Conservation (phyloP, 75 land plant species). For the Cupressus sempervirens region DNA sequence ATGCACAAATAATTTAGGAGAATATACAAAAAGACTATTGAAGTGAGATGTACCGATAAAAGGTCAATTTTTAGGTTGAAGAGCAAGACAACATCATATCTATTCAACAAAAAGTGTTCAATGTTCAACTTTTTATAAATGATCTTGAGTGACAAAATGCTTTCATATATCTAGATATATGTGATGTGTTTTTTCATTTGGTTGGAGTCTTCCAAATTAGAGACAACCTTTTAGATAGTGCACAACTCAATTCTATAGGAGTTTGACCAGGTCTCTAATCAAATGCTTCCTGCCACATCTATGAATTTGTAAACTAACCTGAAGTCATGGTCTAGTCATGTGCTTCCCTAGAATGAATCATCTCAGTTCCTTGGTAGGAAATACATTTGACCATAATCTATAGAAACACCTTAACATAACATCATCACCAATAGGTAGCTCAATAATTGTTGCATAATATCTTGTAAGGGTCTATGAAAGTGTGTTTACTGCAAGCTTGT, state of each 20-base stretch:
- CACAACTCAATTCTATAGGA: conserved; percentile 31
- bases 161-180: no score
- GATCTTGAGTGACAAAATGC: no score
- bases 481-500: conserved; percentile 65
- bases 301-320: conserved; percentile 79
- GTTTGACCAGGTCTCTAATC: conserved; percentile 79
- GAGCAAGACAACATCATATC: no score
- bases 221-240: no score
- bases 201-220: no score
- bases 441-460: conserved; percentile 76
- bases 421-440: conserved; percentile 55
- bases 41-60: no score
- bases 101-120: no score
- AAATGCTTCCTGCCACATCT: conserved; percentile 61
- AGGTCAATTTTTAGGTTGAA: no score
- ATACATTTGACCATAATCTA: conserved; percentile 77
- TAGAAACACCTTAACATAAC: conserved; percentile 63
- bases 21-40: no score
- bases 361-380: conserved; percentile 58
- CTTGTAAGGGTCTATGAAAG: conserved; percentile 73
- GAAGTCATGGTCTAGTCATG: conserved; percentile 78
- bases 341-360: conserved; percentile 49
- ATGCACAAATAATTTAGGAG: no score
- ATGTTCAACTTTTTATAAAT: no score
- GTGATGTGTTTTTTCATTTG: no score